Conservation (phyloP, 2,329 filamentous ascomycete species). For the Cryphonectria nitschkei region DNA sequence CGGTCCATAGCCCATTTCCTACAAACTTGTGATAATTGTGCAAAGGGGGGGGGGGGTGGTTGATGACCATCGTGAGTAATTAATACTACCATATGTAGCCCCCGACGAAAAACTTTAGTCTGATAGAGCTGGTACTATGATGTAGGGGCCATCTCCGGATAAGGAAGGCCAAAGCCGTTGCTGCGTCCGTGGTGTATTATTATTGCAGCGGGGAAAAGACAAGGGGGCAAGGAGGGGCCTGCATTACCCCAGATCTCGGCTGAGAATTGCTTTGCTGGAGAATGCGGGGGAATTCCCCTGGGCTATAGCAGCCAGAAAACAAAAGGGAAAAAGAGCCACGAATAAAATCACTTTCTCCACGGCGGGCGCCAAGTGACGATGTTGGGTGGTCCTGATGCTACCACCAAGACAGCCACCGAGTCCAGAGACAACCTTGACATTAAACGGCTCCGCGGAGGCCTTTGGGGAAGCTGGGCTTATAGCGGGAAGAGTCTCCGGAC, state of each 20-base stretch:
- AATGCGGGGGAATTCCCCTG: slow-evolving; percentile 3
- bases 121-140: neutral
- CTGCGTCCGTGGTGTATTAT: neutral
- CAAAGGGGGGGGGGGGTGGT: neutral
- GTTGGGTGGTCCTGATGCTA: neutral
- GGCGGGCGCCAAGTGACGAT: neutral
- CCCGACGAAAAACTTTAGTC: neutral
- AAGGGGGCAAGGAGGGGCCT: neutral
- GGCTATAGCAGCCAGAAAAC: neutral
- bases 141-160: neutral
- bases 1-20: neutral
- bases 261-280: neutral
- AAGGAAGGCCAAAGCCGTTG: neutral
- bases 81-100: neutral
- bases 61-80: slow-evolving; percentile 2
- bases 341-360: neutral
- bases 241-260: slow-evolving; percentile 3
- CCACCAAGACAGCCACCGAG: neutral
- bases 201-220: neutral
- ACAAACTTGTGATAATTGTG: slow-evolving; percentile 3
- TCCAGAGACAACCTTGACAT: neutral
- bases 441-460: neutral
- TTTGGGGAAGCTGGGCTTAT: neutral
- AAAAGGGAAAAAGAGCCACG: neutral
- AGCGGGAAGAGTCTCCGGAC: neutral